Percentiles rank a stretch among this genome's conserved stretches.
phyloP scores from a whole-genome alignment of 805 yeast species.

The Zygosaccharomyces pseudorouxii region DNA sequence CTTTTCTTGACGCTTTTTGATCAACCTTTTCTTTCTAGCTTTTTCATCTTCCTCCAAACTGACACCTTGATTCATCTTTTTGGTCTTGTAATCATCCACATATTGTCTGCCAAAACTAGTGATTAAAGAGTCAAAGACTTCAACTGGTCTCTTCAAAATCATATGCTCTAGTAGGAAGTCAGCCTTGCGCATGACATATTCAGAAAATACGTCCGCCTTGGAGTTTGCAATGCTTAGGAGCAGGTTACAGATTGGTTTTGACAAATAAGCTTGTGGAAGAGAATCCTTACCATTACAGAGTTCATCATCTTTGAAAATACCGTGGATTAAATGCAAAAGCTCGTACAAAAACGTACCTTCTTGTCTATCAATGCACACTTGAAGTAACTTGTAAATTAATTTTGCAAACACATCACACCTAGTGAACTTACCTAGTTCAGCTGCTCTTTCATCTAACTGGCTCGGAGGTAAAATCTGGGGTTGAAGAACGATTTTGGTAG shows the following conservation, averaged over 20 bases:
- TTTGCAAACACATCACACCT: conserved; percentile 52
- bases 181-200: conserved; percentile 49
- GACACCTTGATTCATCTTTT: conserved; percentile 40
- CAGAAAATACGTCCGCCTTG: conserved; percentile 41
- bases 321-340: conserved; percentile 66
- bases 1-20: conserved; percentile 57
- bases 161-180: conserved; percentile 50
- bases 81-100: conserved; percentile 46
- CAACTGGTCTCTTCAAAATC: conserved; percentile 43
- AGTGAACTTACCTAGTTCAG: conserved; percentile 46
- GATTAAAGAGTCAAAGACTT: conserved; percentile 47
- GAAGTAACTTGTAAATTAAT: conserved; percentile 53
- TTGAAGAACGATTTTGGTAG: conserved; percentile 43
- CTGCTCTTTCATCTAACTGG: conserved; percentile 33
- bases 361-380: conserved; percentile 45
- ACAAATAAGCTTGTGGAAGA: conserved; percentile 44
- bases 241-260: conserved; percentile 53
- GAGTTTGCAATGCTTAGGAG: conserved; percentile 50
- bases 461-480: conserved; percentile 41
- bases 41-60: conserved; percentile 47
- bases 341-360: conserved; percentile 55
- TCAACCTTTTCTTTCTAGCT: conserved; percentile 53
- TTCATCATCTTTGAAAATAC: conserved; percentile 51
- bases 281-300: conserved; percentile 38
- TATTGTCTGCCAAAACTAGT: conserved; percentile 56